Conservation (phyloP, 2,329 filamentous ascomycete species). For the Xylariaceae sp. region DNA sequence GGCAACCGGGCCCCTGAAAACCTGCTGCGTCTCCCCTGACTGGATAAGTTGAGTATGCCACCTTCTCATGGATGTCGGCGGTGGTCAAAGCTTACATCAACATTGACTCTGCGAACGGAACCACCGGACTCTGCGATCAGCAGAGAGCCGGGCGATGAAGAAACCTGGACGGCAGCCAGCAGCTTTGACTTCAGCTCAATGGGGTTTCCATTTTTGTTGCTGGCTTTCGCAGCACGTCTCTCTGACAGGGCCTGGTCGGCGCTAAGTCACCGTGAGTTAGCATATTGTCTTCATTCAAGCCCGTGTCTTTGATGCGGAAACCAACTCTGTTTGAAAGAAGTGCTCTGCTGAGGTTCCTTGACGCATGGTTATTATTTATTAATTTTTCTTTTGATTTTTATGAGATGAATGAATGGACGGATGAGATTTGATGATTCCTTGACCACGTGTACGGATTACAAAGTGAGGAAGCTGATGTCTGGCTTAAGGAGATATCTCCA, state of each 20-base stretch:
- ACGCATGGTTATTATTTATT: slow-evolving; percentile 36
- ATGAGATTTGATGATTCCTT: not conserved
- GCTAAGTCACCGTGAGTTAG: slow-evolving; percentile 41
- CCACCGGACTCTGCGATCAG: slow-evolving; percentile 88
- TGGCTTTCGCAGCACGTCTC: slow-evolving; percentile 63
- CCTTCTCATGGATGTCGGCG: not conserved
- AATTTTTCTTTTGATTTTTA: slow-evolving; percentile 18
- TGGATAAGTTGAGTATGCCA: slow-evolving; percentile 23
- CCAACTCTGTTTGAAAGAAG: slow-evolving; percentile 91
- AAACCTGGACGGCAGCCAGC: slow-evolving; percentile 66
- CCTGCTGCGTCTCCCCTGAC: slow-evolving; percentile 39
- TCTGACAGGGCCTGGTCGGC: slow-evolving; percentile 44
- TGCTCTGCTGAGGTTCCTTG: slow-evolving; percentile 68
- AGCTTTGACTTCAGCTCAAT: slow-evolving; percentile 81
- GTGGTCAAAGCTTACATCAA: slow-evolving; percentile 55
- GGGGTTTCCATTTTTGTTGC: slow-evolving; percentile 77
- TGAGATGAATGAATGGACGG: not conserved
- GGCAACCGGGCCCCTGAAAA: slow-evolving; percentile 69
- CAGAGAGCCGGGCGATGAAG: slow-evolving; percentile 53
- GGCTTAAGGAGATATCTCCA: not conserved
- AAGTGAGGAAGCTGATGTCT: not conserved
- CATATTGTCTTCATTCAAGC: slow-evolving; percentile 18
- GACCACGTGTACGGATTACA: not conserved
- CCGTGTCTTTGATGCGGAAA: slow-evolving; percentile 13
- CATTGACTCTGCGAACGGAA: slow-evolving; percentile 63